Percentiles rank a stretch among this genome's conserved stretches.
Conservation (phyloP, 192 early-diverging fungal genomes). For the Coemansia sp. region DNA sequence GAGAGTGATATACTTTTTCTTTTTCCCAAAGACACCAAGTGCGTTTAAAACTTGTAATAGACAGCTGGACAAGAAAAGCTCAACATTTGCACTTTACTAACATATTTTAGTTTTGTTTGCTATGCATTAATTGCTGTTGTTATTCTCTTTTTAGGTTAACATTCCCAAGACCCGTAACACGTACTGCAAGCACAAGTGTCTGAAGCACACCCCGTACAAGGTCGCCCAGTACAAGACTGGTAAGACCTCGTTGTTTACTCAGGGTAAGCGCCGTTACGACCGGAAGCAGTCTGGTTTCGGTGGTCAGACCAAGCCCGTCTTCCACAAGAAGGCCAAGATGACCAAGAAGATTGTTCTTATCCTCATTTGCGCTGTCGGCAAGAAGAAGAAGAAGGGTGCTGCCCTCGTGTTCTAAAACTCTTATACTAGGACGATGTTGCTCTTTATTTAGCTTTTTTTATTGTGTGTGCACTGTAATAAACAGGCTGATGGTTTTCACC, state of each 20-base stretch:
- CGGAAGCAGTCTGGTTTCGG: constrained; percentile 99
- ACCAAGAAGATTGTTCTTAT: constrained; percentile 99
- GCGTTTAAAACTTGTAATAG: too few species aligned
- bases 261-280: constrained; percentile 98
- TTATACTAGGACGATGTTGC: constrained; percentile 3
- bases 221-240: constrained; percentile 99
- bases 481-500: constrained; percentile 6
- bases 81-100: not conserved
- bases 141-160: constrained; percentile 74
- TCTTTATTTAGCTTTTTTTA: constrained; percentile 9
- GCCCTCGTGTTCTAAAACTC: constrained; percentile 85
- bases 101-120: not conserved
- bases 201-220: constrained; percentile 99
- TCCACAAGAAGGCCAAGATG: constrained; percentile 99
- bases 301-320: constrained; percentile 99
- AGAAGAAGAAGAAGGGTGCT: constrained; percentile 93
- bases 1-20: too few species aligned
- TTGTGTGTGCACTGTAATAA: constrained; percentile 9
- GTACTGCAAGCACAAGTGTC: constrained; percentile 98
- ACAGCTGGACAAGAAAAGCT: constrained; percentile 56
- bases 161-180: constrained; percentile 99
- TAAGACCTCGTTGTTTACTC: constrained; percentile 98
- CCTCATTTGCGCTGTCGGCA: constrained; percentile 98
- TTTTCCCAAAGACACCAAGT: too few species aligned
- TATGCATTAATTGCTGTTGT: constrained; percentile 54